Conservation (phyloP, 805 yeast species). For the Starmerella bombi region DNA sequence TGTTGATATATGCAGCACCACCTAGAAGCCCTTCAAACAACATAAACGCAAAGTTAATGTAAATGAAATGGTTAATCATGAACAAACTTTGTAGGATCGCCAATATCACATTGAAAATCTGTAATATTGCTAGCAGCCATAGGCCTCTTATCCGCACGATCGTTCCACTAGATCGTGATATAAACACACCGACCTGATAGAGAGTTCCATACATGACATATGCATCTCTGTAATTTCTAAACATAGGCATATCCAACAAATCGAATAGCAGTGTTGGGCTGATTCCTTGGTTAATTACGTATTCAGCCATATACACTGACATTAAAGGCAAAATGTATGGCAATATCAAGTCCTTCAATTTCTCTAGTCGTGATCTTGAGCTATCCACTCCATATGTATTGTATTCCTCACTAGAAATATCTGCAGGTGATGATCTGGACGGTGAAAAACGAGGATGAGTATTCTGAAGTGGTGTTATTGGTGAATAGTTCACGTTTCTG, state of each 20-base stretch:
- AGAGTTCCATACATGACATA: conserved; percentile 84
- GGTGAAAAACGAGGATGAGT: not conserved
- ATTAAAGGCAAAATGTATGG: conserved; percentile 71
- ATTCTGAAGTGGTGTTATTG: not conserved
- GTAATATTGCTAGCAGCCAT: conserved; percentile 53
- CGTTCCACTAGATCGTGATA: conserved; percentile 73
- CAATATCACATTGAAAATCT: conserved; percentile 46
- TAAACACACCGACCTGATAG: conserved; percentile 84
- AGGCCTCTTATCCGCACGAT: conserved; percentile 46
- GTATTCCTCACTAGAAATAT: not conserved
- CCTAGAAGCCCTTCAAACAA: conserved; percentile 83
- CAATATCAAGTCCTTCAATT: conserved; percentile 24
- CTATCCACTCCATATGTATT: not conserved
- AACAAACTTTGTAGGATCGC: conserved; percentile 53
- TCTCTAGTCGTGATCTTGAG: conserved; percentile 16
- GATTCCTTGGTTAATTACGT: conserved; percentile 80
- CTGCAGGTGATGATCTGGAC: not conserved
- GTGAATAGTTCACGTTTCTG: conserved; percentile 7
- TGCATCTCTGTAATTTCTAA: conserved; percentile 60
- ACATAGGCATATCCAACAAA: conserved; percentile 49
- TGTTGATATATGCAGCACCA: conserved; percentile 81
- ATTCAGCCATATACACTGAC: conserved; percentile 75
- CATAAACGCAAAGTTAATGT: conserved; percentile 46
- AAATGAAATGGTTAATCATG: conserved; percentile 45
- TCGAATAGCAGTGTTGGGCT: conserved; percentile 81